A percentile compares a stretch with the other conserved stretches of the same genome.
Conservation (phyloP, 148 eudicot species). For the Rhododendron simsii region DNA sequence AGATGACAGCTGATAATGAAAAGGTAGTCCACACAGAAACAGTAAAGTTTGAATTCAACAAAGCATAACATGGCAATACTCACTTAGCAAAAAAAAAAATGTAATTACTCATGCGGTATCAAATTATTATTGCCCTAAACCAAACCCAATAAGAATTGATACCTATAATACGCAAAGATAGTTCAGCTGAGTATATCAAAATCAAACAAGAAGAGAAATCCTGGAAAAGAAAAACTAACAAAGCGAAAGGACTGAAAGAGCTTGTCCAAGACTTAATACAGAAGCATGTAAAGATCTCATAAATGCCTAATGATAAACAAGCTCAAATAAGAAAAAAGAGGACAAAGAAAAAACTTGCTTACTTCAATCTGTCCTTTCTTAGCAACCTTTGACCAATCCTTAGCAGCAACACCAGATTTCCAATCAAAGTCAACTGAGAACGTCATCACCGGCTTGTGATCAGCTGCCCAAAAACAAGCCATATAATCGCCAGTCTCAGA, state of each 20-base stretch:
- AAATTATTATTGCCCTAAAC: neutral
- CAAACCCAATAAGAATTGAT: neutral
- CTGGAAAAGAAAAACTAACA: neutral
- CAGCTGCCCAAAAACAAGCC: slow-evolving; percentile 59
- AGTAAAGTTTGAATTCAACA: neutral
- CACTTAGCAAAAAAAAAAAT: neutral
- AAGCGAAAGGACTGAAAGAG: neutral
- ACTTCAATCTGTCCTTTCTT: slow-evolving; percentile 68
- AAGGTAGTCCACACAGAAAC: neutral
- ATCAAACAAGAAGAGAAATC: neutral
- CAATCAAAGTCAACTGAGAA: slow-evolving; percentile 65
- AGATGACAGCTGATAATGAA: neutral
- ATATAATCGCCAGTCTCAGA: slow-evolving; percentile 63
- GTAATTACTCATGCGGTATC: neutral
- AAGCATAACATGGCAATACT: neutral
- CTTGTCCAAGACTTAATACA: neutral
- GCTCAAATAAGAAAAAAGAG: neutral
- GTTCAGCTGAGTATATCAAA: neutral
- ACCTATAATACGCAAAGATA: neutral
- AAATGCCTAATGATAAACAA: neutral
- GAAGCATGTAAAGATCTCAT: neutral
- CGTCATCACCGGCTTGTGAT: slow-evolving; percentile 34
- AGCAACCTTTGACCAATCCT: slow-evolving; percentile 70
- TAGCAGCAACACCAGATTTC: slow-evolving; percentile 60
- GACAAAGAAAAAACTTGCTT: slow-evolving; percentile 10